A percentile compares a stretch with the other conserved stretches of the same genome.
Conservation (phyloP, 1,284 basidiomycete genomes). For the Termitomyces sp. region DNA sequence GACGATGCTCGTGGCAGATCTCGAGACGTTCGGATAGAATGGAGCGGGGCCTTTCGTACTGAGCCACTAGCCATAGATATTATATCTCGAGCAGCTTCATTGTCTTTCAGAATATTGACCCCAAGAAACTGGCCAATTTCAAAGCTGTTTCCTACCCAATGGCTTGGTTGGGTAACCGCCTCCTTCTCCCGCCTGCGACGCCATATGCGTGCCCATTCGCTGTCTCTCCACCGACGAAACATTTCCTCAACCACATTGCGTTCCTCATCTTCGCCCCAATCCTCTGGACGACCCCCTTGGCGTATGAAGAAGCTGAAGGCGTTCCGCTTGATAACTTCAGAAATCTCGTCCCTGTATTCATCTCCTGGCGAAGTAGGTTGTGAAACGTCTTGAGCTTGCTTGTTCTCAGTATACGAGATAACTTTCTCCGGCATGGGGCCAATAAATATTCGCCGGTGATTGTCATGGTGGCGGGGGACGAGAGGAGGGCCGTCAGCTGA, state of each 20-base stretch:
- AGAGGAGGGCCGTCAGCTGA: slow-evolving; percentile 5
- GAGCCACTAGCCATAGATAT: slow-evolving; percentile 7
- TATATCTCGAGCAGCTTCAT: slow-evolving; percentile 10
- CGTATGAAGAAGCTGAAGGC: slow-evolving; percentile 60
- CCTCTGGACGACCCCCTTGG: slow-evolving; percentile 54
- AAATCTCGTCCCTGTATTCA: slow-evolving; percentile 36
- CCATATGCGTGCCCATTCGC: slow-evolving; percentile 56
- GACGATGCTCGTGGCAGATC: slow-evolving; percentile 4
- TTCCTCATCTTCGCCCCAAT: slow-evolving; percentile 60
- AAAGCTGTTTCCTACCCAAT: slow-evolving; percentile 72
- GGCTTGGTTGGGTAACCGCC: slow-evolving; percentile 20
- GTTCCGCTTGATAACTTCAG: slow-evolving; percentile 47
- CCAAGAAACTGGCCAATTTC: slow-evolving; percentile 67
- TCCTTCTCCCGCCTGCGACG: slow-evolving; percentile 29
- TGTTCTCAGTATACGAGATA: slow-evolving; percentile 32
- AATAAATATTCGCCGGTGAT: slow-evolving; percentile 45
- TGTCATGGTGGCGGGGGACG: slow-evolving; percentile 21
- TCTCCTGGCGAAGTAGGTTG: slow-evolving; percentile 7
- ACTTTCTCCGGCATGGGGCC: slow-evolving; percentile 63
- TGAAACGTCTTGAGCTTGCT: slow-evolving; percentile 16
- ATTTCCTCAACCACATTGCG: slow-evolving; percentile 49
- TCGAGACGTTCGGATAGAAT: slow-evolving; percentile 5
- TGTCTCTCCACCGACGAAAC: slow-evolving; percentile 56
- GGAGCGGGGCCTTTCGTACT: not conserved
- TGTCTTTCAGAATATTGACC: slow-evolving; percentile 43